These are phyloP conservation scores for Cladochytrium replicatum DNA, from an alignment of 192 early-diverging fungal species.

Conservation along the genomic window DNA sequence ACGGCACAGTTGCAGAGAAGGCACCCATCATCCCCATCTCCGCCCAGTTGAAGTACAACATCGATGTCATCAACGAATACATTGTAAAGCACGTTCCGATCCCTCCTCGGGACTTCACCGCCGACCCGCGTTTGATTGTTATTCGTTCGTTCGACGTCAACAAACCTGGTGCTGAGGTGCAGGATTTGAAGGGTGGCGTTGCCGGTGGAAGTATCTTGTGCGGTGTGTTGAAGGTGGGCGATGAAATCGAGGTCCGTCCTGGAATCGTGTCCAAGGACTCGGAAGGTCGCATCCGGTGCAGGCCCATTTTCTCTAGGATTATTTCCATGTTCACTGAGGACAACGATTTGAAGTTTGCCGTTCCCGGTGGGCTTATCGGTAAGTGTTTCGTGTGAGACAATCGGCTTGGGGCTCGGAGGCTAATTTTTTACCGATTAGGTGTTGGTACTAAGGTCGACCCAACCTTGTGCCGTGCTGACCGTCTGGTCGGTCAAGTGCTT, in stretches of 20 bases:
- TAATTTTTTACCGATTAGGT: no score
- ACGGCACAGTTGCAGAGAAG: conserved; percentile 87
- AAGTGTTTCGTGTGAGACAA: not conserved
- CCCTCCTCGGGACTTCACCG: conserved; percentile 83
- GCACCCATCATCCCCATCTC: conserved; percentile 97
- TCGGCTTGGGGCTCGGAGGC: conserved; percentile 3
- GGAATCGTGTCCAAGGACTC: conserved; percentile 85
- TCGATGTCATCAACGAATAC: conserved; percentile 96
- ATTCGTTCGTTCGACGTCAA: conserved; percentile 99
- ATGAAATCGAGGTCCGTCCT: conserved; percentile 94
- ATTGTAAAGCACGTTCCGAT: conserved; percentile 93
- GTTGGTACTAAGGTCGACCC: conserved; percentile 96
- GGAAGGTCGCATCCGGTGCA: conserved; percentile 69
- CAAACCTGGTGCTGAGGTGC: conserved; percentile 92
- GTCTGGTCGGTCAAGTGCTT: conserved; percentile 91
- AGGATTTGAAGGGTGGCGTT: conserved; percentile 90
- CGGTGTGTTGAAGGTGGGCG: conserved; percentile 80
- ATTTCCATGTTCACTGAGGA: conserved; percentile 76
- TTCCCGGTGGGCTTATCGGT: conserved; percentile 98
- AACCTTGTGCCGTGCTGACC: conserved; percentile 89
- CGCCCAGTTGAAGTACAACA: conserved; percentile 97
- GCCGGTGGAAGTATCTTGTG: conserved; percentile 93
- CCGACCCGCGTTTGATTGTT: conserved; percentile 87
- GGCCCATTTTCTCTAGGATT: conserved; percentile 84
- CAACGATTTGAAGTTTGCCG: conserved; percentile 92